Base-by-base conservation (phyloP, 768 basidiomycete genomes). In the Hypsizygus marmoreus region DNA sequence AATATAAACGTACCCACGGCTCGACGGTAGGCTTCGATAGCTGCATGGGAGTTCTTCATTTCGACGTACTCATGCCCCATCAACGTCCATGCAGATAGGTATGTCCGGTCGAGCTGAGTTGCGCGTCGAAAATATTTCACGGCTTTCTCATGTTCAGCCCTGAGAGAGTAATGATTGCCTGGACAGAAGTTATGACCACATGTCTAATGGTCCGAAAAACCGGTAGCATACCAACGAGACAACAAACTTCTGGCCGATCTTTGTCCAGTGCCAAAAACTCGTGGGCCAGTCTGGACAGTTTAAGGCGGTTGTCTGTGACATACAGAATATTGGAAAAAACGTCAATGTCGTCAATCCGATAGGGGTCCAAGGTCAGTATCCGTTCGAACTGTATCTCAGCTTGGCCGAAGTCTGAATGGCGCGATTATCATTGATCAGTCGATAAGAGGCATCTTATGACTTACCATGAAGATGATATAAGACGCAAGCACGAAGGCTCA, bases 51-150 rank as follows among this genome's bases (percentile, higher is more conserved):
- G 65, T 99, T 98, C 70, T 98, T 98, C 86, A 97, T 86, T 69
- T 99, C 97, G 33, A 99, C 89, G 58, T 90, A 97, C 67, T 98
- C 97, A 60, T 99, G 97, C 1, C 97, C 97, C 92, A 99, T 94
- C 52, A 99, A 70, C 4, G 95, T 98, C 97, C 97, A 99, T 4
- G 97, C 97, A 6, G 94, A 90, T 34, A 98, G 76, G 67, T 94
- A 98, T 2, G 89, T 94, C 44, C 90, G 81, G 65, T 99, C 95
- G 36, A 99, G 80, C 59, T 95, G 87, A n/a, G 94, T 89, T 6
- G 95, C 93, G 48, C 95, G 80, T 52, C 87, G 79, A 69, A 98
- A 98, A 67, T 97, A 97, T 58, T 88, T 88, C 54, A 97, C 86
- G 1, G 97, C 94, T 68, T 95, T 95, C 63, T 92, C 92, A 65